Conservation (phyloP, 805 yeast genomes). For the Candida xyloterini region DNA sequence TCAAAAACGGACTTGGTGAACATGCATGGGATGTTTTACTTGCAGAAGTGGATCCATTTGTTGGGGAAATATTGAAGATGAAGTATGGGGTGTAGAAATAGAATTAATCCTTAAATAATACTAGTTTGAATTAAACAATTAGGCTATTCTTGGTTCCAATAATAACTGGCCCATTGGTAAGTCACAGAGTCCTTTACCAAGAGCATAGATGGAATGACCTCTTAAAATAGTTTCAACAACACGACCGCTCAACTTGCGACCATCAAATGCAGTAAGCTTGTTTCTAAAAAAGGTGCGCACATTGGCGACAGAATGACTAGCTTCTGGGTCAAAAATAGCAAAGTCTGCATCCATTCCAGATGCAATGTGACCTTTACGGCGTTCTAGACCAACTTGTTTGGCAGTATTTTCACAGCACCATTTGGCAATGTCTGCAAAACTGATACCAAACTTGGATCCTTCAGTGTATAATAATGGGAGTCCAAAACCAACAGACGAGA, state of each 20-base stretch:
- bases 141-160: constrained; percentile 52
- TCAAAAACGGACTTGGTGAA: constrained; percentile 46
- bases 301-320: constrained; percentile 48
- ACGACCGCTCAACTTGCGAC: constrained; percentile 62
- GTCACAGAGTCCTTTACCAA: constrained; percentile 52
- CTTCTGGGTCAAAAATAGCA: constrained; percentile 70
- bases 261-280: constrained; percentile 85
- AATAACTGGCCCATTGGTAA: constrained; percentile 58
- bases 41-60: constrained; percentile 25
- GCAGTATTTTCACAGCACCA: constrained; percentile 90
- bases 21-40: constrained; percentile 28
- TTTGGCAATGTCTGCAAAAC: constrained; percentile 55
- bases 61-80: constrained; percentile 24
- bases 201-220: constrained; percentile 65
- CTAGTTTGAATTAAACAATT: neutral
- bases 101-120: neutral
- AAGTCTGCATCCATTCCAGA: constrained; percentile 88
- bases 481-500: constrained; percentile 89
- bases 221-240: constrained; percentile 79
- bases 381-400: constrained; percentile 72
- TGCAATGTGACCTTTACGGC: constrained; percentile 67
- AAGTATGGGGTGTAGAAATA: constrained; percentile 27
- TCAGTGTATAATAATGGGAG: constrained; percentile 78
- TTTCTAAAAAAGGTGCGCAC: constrained; percentile 70
- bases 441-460: constrained; percentile 41